Conservation (phyloP, 2,329 filamentous ascomycete genomes). For the Penicillium sp. region DNA sequence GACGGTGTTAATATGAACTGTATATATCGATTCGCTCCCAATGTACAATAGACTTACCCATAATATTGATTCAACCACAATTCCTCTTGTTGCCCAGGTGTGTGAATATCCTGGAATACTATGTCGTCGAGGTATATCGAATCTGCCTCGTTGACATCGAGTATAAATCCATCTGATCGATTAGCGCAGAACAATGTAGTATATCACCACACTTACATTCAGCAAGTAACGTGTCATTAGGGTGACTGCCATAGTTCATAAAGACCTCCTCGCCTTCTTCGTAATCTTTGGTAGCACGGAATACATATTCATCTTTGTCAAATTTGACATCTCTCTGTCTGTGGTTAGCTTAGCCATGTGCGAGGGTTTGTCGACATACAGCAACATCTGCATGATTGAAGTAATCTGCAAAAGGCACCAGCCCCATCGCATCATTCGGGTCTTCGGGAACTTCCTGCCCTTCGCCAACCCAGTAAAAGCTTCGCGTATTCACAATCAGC, state of each 20-base stretch:
- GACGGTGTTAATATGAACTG: slow-evolving; percentile 5
- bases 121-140: slow-evolving; percentile 45
- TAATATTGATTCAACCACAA: slow-evolving; percentile 41
- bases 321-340: slow-evolving; percentile 42
- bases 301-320: slow-evolving; percentile 36
- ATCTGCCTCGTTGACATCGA: slow-evolving; percentile 43
- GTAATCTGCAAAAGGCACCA: slow-evolving; percentile 50
- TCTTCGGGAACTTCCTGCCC: slow-evolving; percentile 39
- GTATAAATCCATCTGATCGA: slow-evolving; percentile 44
- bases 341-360: not conserved
- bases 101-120: slow-evolving; percentile 35
- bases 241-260: slow-evolving; percentile 47
- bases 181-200: not conserved
- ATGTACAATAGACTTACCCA: slow-evolving; percentile 33
- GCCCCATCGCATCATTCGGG: slow-evolving; percentile 48
- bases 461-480: slow-evolving; percentile 58
- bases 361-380: slow-evolving; percentile 27
- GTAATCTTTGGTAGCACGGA: slow-evolving; percentile 37
- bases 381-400: slow-evolving; percentile 49
- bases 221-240: slow-evolving; percentile 45
- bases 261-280: slow-evolving; percentile 45
- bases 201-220: slow-evolving; percentile 39
- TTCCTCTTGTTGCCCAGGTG: slow-evolving; percentile 31
- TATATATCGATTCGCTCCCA: not conserved
- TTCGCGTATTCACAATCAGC: slow-evolving; percentile 62